Percentiles rank a stretch among this genome's conserved stretches.
These are phyloP conservation scores for Rhynchospora pubera DNA, from an alignment of 176 grass and related monocot genomes.

Conservation along the genomic window DNA sequence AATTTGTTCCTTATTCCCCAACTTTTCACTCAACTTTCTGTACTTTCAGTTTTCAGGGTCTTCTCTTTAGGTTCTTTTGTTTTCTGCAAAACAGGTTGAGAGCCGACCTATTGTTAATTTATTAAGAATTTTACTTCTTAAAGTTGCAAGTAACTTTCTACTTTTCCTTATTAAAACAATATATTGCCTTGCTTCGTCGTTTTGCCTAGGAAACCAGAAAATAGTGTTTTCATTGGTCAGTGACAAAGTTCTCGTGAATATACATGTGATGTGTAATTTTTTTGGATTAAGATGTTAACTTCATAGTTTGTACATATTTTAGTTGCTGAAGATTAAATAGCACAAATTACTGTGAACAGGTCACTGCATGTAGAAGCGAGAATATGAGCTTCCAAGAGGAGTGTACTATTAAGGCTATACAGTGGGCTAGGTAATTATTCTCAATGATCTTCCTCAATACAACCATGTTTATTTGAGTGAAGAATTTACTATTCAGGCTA, in stretches of 20 bases:
- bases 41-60: not conserved
- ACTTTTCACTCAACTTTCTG: not conserved
- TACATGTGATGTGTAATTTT: not conserved
- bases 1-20: not conserved
- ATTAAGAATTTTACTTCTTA: not conserved
- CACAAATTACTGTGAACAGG: not conserved
- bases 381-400: slow-evolving; percentile 33
- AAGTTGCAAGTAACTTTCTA: not conserved
- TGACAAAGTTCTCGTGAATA: not conserved
- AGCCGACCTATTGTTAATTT: not conserved
- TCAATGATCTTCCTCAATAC: slow-evolving; percentile 15
- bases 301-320: not conserved
- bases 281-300: not conserved
- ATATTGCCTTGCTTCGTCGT: not conserved
- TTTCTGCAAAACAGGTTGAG: not conserved
- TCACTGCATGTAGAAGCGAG: not conserved
- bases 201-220: not conserved
- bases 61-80: not conserved
- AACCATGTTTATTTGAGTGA: not conserved
- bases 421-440: slow-evolving; percentile 18
- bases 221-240: not conserved
- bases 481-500: not conserved
- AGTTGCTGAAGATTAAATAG: not conserved
- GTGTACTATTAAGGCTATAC: slow-evolving; percentile 24
- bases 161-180: not conserved